Conservation (phyloP, 2,329 filamentous ascomycete species). For the Colletotrichum sp. region DNA sequence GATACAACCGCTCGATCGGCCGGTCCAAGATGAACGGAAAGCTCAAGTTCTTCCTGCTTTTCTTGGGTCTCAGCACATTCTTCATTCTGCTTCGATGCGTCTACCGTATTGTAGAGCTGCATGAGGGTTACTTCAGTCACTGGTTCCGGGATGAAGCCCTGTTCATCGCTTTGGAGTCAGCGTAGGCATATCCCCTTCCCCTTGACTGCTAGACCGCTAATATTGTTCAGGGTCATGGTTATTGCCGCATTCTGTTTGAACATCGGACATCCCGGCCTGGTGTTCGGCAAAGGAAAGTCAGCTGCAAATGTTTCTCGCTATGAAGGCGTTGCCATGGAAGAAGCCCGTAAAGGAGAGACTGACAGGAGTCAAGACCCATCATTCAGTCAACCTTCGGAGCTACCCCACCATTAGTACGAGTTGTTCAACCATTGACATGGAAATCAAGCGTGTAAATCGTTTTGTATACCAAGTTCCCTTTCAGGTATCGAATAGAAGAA, state of each 20-base stretch:
- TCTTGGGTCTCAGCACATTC: slow-evolving; percentile 55
- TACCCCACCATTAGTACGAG: not conserved
- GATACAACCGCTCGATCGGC: slow-evolving; percentile 29
- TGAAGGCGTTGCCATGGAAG: not conserved
- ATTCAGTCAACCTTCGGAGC: not conserved
- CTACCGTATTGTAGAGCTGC: slow-evolving; percentile 64
- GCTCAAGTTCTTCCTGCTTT: slow-evolving; percentile 54
- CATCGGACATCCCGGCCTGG: slow-evolving; percentile 10
- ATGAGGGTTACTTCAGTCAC: slow-evolving; percentile 56
- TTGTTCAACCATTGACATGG: accelerated
- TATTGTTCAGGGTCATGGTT: not conserved
- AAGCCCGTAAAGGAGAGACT: not conserved
- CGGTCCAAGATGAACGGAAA: slow-evolving; percentile 31
- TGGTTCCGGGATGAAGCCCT: slow-evolving; percentile 48
- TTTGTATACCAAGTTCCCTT: not conserved
- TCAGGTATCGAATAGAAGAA: accelerated
- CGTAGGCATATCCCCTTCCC: slow-evolving; percentile 19
- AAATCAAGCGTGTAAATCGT: accelerated
- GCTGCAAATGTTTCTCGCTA: not conserved
- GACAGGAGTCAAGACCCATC: not conserved
- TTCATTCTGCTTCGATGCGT: slow-evolving; percentile 62
- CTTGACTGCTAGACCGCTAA: not conserved
- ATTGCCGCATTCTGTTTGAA: not conserved
- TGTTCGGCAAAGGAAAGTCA: not conserved
- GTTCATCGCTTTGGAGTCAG: slow-evolving; percentile 50